These are phyloP conservation scores for Phytophthora fragariaefolia DNA, from an alignment of 352 stramenopile species.

Conservation along the genomic window DNA sequence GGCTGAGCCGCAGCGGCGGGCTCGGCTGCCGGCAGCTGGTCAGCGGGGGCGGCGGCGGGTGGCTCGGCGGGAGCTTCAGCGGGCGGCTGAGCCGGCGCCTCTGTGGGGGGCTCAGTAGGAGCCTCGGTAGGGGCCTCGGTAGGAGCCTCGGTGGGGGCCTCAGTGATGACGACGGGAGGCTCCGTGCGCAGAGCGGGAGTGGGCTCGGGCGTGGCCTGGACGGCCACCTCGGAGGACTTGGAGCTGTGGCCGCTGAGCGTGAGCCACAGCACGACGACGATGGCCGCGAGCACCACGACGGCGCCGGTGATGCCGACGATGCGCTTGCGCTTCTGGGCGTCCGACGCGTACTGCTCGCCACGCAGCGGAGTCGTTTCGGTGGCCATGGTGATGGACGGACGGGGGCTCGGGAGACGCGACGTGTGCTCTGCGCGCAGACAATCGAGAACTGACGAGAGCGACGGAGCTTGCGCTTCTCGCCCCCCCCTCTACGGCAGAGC, in stretches of 20 bases:
- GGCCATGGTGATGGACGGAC: constrained; percentile 23
- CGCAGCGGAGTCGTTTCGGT: constrained; percentile 39
- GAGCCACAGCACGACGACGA: constrained; percentile 44
- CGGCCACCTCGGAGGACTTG: constrained; percentile 29
- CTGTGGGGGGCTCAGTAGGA: background rate
- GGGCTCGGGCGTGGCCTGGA: constrained; percentile 28
- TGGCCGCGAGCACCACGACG: constrained; percentile 35
- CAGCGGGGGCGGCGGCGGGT: constrained; percentile 2
- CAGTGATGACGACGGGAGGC: constrained; percentile 20
- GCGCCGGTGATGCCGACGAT: constrained; percentile 40
- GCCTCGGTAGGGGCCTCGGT: constrained; percentile 3
- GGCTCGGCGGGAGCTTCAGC: background rate
- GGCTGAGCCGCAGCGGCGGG: constrained; percentile 1
- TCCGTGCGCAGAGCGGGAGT: constrained; percentile 32
- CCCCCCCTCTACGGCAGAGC: constrained; percentile 19
- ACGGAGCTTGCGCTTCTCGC: background rate
- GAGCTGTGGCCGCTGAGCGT: constrained; percentile 39
- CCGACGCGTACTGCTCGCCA: constrained; percentile 33
- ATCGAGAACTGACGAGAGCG: constrained; percentile 30
- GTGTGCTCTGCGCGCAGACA: constrained; percentile 10
- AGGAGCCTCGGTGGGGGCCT: constrained; percentile 4
- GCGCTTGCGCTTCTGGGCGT: constrained; percentile 43
- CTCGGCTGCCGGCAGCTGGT: constrained; percentile 13
- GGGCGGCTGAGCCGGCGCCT: constrained; percentile 4
- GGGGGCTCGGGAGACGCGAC: background rate